phyloP scores from a whole-genome alignment of 2,329 filamentous ascomycete species.

The Pseudocercospora cruenta region DNA sequence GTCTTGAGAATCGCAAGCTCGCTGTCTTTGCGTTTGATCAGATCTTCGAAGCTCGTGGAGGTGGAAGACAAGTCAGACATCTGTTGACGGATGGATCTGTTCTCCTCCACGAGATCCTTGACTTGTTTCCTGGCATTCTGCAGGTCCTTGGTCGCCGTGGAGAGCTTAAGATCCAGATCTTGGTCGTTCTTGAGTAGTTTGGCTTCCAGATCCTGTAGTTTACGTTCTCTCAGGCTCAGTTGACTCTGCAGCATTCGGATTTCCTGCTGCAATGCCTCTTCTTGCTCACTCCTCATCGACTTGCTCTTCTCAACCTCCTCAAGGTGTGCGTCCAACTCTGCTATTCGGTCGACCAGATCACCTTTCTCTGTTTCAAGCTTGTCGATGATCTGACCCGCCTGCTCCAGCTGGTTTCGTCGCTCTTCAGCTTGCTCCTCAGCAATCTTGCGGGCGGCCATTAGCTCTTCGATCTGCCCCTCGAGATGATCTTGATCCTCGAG shows the following conservation, averaged over 20 bases:
- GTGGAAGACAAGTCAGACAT: constrained; percentile 85
- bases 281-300: constrained; percentile 73
- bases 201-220: constrained; percentile 81
- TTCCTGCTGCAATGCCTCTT: constrained; percentile 77
- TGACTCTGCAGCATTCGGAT: constrained; percentile 92
- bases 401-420: constrained; percentile 81
- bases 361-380: constrained; percentile 86
- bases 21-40: constrained; percentile 91
- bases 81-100: constrained; percentile 79
- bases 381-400: constrained; percentile 84
- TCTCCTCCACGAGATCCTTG: constrained; percentile 76
- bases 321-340: constrained; percentile 71
- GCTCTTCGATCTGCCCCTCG: constrained; percentile 87
- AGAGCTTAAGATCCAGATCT: constrained; percentile 83
- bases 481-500: constrained; percentile 92
- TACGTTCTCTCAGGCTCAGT: constrained; percentile 83
- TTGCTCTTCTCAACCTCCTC: constrained; percentile 71
- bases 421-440: constrained; percentile 83
- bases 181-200: constrained; percentile 85
- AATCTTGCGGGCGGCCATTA: constrained; percentile 85
- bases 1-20: constrained; percentile 82
- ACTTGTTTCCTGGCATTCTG: constrained; percentile 73
- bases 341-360: constrained; percentile 68
- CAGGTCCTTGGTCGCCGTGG: constrained; percentile 76
- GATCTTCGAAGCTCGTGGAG: constrained; percentile 91